phyloP scores from a whole-genome alignment of 345 rosid genomes.

The Euclidium syriacum region DNA sequence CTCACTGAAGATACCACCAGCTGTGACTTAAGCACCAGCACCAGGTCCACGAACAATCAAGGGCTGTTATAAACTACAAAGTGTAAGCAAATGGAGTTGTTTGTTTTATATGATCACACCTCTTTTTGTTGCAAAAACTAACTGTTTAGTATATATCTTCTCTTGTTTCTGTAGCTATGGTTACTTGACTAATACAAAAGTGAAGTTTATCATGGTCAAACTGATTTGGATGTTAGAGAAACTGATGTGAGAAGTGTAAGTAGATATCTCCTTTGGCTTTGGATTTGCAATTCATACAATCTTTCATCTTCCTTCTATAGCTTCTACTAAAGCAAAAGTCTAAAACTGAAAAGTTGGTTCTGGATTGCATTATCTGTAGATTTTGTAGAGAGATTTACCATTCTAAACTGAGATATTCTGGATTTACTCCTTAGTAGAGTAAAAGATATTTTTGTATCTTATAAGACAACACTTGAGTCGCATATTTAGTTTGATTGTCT shows the following conservation, averaged over 20 bases:
- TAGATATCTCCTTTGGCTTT: background rate
- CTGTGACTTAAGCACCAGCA: conserved; percentile 97
- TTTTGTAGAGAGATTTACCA: no score
- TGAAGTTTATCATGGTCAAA: conserved; percentile 80
- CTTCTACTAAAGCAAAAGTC: background rate
- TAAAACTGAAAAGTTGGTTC: background rate
- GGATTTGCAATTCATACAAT: no score
- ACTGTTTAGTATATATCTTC: background rate
- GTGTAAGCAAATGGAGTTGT: conserved; percentile 40
- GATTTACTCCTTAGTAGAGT: no score
- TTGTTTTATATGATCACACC: background rate
- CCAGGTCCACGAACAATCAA: conserved; percentile 96
- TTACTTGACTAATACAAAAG: conserved; percentile 85
- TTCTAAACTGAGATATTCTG: no score
- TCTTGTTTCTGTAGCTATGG: conserved; percentile 50
- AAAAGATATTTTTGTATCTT: background rate
- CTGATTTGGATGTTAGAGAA: conserved; percentile 76
- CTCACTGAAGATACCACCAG: conserved; percentile 94
- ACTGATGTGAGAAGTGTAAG: conserved; percentile 85
- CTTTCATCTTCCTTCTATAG: no score
- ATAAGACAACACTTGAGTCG: background rate
- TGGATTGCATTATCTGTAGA: no score
- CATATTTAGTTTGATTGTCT: background rate
- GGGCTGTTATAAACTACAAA: conserved; percentile 89
- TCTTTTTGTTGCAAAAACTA: no score